Percentiles rank a stretch among this genome's conserved stretches.
Conservation (phyloP, 2,329 filamentous ascomycete genomes). For the Madurella fahalii region DNA sequence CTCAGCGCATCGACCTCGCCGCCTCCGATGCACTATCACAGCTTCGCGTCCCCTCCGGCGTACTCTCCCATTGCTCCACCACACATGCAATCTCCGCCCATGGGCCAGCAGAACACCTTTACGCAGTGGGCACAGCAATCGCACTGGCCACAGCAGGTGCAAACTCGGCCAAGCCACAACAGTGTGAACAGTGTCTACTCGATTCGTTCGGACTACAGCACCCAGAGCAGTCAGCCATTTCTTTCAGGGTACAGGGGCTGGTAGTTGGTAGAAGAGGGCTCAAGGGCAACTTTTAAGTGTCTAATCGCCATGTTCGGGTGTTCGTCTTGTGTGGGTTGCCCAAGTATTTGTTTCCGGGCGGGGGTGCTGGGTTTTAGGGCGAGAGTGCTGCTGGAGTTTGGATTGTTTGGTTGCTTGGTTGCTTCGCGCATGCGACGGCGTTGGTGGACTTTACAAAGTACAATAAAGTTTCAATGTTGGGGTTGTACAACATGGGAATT, state of each 20-base stretch:
- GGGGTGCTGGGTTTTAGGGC: too few species aligned
- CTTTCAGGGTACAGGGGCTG: slow-evolving; percentile 1
- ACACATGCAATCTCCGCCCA: too few species aligned
- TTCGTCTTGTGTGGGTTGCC: not conserved
- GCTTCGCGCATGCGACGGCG: too few species aligned
- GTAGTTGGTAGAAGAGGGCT: not conserved
- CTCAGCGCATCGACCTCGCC: not conserved
- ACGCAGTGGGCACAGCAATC: slow-evolving; percentile 8
- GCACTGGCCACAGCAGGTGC: slow-evolving; percentile 3
- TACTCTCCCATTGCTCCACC: not conserved
- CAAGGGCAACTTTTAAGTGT: not conserved
- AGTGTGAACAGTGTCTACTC: slow-evolving; percentile 17
- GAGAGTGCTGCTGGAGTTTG: too few species aligned
- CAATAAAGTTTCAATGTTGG: not conserved
- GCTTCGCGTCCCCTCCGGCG: not conserved
- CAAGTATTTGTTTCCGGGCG: too few species aligned
- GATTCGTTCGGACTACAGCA: slow-evolving; percentile 14
- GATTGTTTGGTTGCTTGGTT: too few species aligned
- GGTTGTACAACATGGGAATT: not conserved
- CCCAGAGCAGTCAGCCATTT: slow-evolving; percentile 18
- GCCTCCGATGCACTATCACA: not conserved
- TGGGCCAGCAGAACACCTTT: not conserved
- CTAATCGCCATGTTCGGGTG: not conserved
- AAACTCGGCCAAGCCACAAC: slow-evolving; percentile 9
- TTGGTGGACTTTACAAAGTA: not conserved